Base-by-base conservation (phyloP, 2,329 filamentous ascomycete genomes). In the Fulvia fulva region DNA sequence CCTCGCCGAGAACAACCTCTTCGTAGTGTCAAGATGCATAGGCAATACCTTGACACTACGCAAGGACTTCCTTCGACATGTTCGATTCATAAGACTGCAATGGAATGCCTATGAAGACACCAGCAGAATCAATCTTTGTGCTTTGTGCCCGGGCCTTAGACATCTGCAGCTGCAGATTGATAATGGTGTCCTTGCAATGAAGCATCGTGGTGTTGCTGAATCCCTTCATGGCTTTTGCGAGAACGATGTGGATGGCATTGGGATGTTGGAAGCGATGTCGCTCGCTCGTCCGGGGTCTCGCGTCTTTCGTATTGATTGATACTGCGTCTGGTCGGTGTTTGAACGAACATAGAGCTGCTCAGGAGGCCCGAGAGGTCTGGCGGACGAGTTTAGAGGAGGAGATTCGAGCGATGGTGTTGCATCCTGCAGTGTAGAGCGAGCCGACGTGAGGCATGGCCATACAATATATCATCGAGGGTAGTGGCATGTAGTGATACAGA, bases 1-100 rank as follows among this genome's bases (percentile, higher is more conserved):
- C 16, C 45, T 56, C 16, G 28, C 28, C 14, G 45, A 56, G n/a
- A 41, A n/a, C 44, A 56, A 50, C 23, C 47, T n/a, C 14, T 51
- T 56, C 45, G 23, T 21, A 26, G 19, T 56, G 8, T 19, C 7
- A 3, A 22, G 44, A 9, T 14, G n/a, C 44, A 28, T 37, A 14
- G 28, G 30, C 19, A n/a, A 25, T 9, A 12, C 30, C 5, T 46
- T 37, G 19, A 9, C 21, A 3, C 28, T 51, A 14, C 37, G 45
- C 21, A 19, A 30, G 16, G n/a, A 12, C 22, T 26, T 43, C 22
- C 22, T 43, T 16, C 44, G 23, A 11, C 30, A 41, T 28, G 26
- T 56, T 9, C 44, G 53, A 2, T 25, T 19, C 21, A 28, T 56
- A 5, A 22, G 23, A 5, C 26, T 56, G 25, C 23, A 43, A 12